Conservation (phyloP, 2,329 filamentous ascomycete genomes). For the Canariomyces notabilis region DNA sequence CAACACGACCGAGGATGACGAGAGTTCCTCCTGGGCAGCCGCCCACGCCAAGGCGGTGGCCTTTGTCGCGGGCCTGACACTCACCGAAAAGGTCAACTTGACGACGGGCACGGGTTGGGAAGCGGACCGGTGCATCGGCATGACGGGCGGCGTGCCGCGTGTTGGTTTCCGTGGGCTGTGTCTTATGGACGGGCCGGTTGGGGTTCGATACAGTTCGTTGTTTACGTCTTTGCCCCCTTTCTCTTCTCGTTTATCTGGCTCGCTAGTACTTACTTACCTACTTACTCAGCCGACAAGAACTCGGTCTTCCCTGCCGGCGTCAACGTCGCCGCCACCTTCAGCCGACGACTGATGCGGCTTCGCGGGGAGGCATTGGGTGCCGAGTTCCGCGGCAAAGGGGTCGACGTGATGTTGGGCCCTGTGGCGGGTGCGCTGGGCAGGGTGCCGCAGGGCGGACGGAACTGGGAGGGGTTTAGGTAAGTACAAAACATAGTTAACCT, state of each 20-base stretch:
- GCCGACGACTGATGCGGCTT: constrained; percentile 58
- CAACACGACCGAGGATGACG: constrained; percentile 14
- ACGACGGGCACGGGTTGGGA: constrained; percentile 64
- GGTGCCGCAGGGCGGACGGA: constrained; percentile 56
- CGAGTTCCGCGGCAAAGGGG: constrained; percentile 67
- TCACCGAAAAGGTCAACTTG: constrained; percentile 70
- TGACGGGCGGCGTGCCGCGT: constrained; percentile 44
- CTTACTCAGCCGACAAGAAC: constrained; percentile 49
- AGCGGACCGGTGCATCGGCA: constrained; percentile 34
- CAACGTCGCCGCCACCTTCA: constrained; percentile 69
- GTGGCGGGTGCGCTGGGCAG: constrained; percentile 59
- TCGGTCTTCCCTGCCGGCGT: constrained; percentile 68
- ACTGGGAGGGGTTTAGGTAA: constrained; percentile 51
- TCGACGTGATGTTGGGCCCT: constrained; percentile 65
- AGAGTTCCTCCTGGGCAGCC: constrained; percentile 62
- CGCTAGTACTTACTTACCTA: not conserved
- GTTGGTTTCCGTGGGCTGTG: constrained; percentile 57
- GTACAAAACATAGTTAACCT: too few species aligned
- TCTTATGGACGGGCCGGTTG: constrained; percentile 66
- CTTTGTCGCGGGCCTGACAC: constrained; percentile 63
- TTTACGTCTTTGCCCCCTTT: not conserved
- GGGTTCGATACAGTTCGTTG: constrained; percentile 49
- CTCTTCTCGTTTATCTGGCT: not conserved
- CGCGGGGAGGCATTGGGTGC: constrained; percentile 66
- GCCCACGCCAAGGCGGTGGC: constrained; percentile 50